Evolutionary conservation across 345 rosid species (phyloP).

Genomic region (Pugionium dolabratum): DNA sequence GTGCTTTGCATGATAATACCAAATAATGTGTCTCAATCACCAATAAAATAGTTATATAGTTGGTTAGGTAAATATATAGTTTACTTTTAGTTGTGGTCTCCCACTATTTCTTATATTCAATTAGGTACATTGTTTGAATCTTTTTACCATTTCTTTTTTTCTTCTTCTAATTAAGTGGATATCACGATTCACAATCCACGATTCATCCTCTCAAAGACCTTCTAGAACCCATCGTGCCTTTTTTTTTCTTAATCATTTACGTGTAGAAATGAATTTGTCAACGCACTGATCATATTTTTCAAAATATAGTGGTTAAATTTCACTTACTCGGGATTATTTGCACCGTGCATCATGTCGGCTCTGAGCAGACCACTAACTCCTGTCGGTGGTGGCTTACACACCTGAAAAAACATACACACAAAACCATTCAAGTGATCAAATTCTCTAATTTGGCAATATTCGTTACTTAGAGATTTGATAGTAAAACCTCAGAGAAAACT

Average conservation of each 20-base stretch:
- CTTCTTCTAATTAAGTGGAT: constrained; percentile 26
- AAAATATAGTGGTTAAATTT: constrained; percentile 28
- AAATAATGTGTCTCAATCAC: constrained; percentile 37
- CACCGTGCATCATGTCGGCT: constrained; percentile 60
- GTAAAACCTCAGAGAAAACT: constrained; percentile 60
- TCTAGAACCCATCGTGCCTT: background rate
- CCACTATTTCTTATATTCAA: constrained; percentile 26
- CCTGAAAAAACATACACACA: constrained; percentile 41
- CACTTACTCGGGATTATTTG: constrained; percentile 57
- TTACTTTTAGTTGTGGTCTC: constrained; percentile 25
- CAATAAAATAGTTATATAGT: constrained; percentile 1
- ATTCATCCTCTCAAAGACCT: no score
- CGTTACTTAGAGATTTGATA: background rate
- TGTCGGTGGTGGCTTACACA: constrained; percentile 55
- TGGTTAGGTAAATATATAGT: constrained; percentile 27
- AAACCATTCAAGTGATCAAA: background rate
- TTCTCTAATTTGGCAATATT: background rate
- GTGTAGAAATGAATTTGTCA: background rate
- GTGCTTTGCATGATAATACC: constrained; percentile 37
- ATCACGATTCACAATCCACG: constrained; percentile 16
- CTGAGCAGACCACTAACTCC: constrained; percentile 72
- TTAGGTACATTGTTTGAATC: constrained; percentile 23
- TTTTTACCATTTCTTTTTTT: constrained; percentile 5
- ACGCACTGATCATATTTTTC: constrained; percentile 21
- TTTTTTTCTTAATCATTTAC: background rate